These are phyloP conservation scores for Candida mesenterica DNA, from an alignment of 1,139 yeast genomes.

Conservation along the genomic window DNA sequence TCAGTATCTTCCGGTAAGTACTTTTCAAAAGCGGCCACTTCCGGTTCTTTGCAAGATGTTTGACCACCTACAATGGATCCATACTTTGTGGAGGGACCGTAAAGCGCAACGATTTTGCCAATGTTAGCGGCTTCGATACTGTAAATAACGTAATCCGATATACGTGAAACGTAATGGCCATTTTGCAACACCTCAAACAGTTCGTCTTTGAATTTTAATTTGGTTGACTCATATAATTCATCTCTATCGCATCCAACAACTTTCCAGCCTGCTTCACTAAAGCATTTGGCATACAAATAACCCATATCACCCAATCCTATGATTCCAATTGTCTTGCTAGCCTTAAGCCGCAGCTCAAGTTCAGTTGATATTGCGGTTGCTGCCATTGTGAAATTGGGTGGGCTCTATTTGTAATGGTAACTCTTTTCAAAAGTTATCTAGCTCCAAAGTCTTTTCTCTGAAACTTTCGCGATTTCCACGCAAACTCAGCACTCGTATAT, in stretches of 20 bases:
- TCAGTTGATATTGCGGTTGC: neutral
- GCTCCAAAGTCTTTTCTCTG: too few species aligned
- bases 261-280: slow-evolving; percentile 82
- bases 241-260: slow-evolving; percentile 92
- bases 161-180: slow-evolving; percentile 81
- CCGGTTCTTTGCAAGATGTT: slow-evolving; percentile 92
- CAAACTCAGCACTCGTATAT: too few species aligned
- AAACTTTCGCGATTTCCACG: too few species aligned
- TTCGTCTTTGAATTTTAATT: slow-evolving; percentile 40
- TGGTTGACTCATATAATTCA: slow-evolving; percentile 52
- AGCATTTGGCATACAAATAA: slow-evolving; percentile 71
- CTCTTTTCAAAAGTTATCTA: too few species aligned
- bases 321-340: slow-evolving; percentile 67
- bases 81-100: slow-evolving; percentile 84
- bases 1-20: slow-evolving; percentile 74
- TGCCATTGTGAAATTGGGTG: too few species aligned
- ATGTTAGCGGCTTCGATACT: slow-evolving; percentile 89
- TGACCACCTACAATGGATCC: slow-evolving; percentile 98
- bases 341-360: neutral
- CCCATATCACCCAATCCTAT: slow-evolving; percentile 99
- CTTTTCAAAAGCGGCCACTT: slow-evolving; percentile 79
- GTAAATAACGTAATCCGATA: slow-evolving; percentile 79
- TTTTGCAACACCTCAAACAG: slow-evolving; percentile 57
- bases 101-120: slow-evolving; percentile 62
- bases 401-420: too few species aligned